A percentile compares a stretch with the other conserved stretches of the same genome.
Conservation (phyloP, 768 basidiomycete species). For the Mrakia hoshinonis region DNA sequence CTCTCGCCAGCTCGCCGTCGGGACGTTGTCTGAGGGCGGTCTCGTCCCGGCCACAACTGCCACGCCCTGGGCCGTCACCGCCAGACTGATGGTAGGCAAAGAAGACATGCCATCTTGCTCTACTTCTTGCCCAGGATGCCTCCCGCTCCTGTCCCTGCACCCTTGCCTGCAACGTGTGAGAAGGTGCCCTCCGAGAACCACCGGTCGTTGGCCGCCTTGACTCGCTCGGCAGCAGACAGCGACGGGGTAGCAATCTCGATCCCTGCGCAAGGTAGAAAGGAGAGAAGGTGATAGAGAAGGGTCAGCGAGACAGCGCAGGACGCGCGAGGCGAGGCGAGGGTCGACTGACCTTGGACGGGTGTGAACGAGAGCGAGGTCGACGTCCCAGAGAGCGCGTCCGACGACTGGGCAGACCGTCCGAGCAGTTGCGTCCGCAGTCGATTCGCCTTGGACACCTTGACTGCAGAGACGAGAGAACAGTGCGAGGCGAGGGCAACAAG, state of each 20-base stretch:
- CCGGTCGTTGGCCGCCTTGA: constrained; percentile 90
- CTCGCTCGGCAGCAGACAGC: constrained; percentile 59
- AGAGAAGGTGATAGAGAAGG: not conserved
- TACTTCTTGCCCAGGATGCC: constrained; percentile 19
- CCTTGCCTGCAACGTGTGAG: constrained; percentile 18
- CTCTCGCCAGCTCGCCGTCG: too few species aligned
- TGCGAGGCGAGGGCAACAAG: not conserved
- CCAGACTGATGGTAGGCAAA: not conserved
- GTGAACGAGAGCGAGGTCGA: constrained; percentile 89
- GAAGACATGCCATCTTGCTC: not conserved
- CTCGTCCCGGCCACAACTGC: too few species aligned
- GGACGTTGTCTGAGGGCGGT: too few species aligned
- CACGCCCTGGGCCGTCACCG: too few species aligned
- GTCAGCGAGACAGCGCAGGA: not conserved
- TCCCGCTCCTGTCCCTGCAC: constrained; percentile 9
- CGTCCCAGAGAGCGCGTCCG: constrained; percentile 62
- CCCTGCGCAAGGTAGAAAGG: constrained; percentile 45
- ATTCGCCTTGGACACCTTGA: constrained; percentile 91
- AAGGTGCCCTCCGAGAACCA: constrained; percentile 56
- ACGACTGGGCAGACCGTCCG: constrained; percentile 57
- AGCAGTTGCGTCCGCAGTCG: constrained; percentile 80
- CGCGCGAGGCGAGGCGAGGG: not conserved
- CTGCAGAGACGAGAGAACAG: constrained; percentile 44
- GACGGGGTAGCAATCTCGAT: constrained; percentile 86
- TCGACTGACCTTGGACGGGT: constrained; percentile 69